phyloP scores from a whole-genome alignment of 169 alveolate species.

The Plasmodium sp. region DNA sequence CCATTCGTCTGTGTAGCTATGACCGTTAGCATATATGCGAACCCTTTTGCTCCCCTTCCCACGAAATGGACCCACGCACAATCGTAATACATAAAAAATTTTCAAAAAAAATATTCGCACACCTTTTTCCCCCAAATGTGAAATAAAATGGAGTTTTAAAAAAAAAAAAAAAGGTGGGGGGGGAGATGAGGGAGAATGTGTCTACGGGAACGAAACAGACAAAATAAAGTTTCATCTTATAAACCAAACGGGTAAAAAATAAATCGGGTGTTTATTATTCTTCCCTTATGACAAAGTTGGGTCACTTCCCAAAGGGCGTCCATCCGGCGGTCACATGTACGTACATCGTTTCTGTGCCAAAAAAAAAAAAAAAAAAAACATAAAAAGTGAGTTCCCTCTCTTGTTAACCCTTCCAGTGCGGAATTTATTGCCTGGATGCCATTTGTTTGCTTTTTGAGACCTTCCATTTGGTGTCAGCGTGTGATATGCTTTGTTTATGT shows the following conservation, averaged over 20 bases:
- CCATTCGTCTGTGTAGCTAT: neutral
- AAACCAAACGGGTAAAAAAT: neutral
- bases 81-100: neutral
- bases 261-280: neutral
- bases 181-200: neutral
- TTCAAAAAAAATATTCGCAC: neutral
- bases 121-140: neutral
- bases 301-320: neutral
- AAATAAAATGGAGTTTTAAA: neutral
- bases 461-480: neutral
- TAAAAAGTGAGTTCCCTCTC: neutral
- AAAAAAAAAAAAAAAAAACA: neutral
- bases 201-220: neutral
- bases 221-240: neutral
- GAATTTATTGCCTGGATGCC: neutral
- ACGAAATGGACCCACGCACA: neutral
- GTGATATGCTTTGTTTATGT: neutral
- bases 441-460: neutral
- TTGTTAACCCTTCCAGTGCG: neutral
- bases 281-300: neutral
- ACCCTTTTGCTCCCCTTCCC: neutral
- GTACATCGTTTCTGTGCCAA: neutral
- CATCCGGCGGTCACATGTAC: neutral
- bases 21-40: neutral
- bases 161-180: neutral